Base-by-base conservation (phyloP, 2,329 filamentous ascomycete genomes). In the Thermoascus crustaceus region DNA sequence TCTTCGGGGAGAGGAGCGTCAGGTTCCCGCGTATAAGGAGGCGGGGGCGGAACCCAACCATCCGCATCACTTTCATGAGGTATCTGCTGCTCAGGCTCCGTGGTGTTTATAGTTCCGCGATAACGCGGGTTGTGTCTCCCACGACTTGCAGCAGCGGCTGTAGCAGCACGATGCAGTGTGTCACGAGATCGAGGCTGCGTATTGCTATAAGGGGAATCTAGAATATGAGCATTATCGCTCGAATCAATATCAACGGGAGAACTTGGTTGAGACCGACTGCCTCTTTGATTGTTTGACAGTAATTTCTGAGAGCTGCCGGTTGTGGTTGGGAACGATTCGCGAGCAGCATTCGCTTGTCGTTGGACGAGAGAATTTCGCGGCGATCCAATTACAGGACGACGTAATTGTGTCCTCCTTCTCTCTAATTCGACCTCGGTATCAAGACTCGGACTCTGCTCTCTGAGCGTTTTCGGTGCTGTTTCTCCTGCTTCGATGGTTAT, bases 21-120 rank as follows among this genome's bases (percentile, higher is more conserved):
- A 9, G 59, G 43, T 13, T 63, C 53, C 6, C 49, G 56, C 14
- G 51, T 55, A 40, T 93, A 93, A 1, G 84, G 84, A 3, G 85
- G 85, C 6, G 85, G 85, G 4, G 85, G 85, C 4, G 85, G 83
- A 4, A 87, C 82, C 85, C 85, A 93, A 48, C 88, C 85, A 50
- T 91, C 85, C 3, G 85, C 84, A 54, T 91, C 85, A 44, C 84
- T 89, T 58, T 91, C 85, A 56, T 91, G 84, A 3, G 85, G 85
- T 47, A 86, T 72, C 49, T 88, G 81, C 26, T 75, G 69, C 26
- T 79, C 71, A 5, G 80, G 78, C 30, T 41, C 50, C 19, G 30
- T 43, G 7, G 44, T 34, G 10, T 44, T 49, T 11, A 22, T 29
- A 25, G 37, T 32, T n/a, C 31, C 32, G 7, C 43, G 46, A 39